phyloP scores from a whole-genome alignment of 768 basidiomycete genomes.

The Phaeotremella skinneri region DNA sequence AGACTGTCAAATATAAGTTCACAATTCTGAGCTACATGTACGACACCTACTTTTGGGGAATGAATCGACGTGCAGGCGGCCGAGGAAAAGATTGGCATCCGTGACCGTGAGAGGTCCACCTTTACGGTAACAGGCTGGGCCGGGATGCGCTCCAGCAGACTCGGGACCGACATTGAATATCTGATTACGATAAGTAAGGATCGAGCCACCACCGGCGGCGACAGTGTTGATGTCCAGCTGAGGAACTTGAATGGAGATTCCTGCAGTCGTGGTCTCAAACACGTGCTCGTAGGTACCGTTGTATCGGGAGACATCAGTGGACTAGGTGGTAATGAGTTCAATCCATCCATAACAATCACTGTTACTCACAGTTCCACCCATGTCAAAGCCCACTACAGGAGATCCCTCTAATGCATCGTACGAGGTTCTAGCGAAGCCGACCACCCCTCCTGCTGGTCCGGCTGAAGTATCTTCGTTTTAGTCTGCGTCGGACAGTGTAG shows the following conservation, averaged over 20 bases:
- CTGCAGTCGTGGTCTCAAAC: slow-evolving; percentile 19
- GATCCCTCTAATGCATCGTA: slow-evolving; percentile 74
- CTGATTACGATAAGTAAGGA: slow-evolving; percentile 79
- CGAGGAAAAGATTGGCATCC: slow-evolving; percentile 83
- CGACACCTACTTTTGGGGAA: slow-evolving; percentile 70
- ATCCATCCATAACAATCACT: slow-evolving; percentile 80
- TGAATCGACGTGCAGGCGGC: slow-evolving; percentile 58
- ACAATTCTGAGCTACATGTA: slow-evolving; percentile 61
- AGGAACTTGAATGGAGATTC: slow-evolving; percentile 15
- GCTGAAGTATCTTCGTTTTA: slow-evolving; percentile 43
- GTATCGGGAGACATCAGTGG: slow-evolving; percentile 89
- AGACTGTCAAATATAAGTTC: too few species aligned
- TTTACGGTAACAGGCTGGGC: slow-evolving; percentile 87
- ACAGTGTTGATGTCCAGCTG: slow-evolving; percentile 54
- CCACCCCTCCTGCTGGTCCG: slow-evolving; percentile 84
- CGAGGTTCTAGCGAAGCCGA: slow-evolving; percentile 78
- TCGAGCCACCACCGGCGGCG: slow-evolving; percentile 86
- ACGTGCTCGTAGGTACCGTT: slow-evolving; percentile 82
- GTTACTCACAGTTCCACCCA: slow-evolving; percentile 82
- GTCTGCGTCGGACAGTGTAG: slow-evolving; percentile 53
- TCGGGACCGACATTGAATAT: slow-evolving; percentile 83
- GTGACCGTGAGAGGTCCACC: slow-evolving; percentile 86
- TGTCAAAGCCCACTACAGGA: slow-evolving; percentile 77
- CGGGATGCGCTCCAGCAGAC: slow-evolving; percentile 85
- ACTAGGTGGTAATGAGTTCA: slow-evolving; percentile 77